These are phyloP conservation scores for Backusella sp. DNA, from an alignment of 192 early-diverging fungal genomes.

Conservation along the genomic window DNA sequence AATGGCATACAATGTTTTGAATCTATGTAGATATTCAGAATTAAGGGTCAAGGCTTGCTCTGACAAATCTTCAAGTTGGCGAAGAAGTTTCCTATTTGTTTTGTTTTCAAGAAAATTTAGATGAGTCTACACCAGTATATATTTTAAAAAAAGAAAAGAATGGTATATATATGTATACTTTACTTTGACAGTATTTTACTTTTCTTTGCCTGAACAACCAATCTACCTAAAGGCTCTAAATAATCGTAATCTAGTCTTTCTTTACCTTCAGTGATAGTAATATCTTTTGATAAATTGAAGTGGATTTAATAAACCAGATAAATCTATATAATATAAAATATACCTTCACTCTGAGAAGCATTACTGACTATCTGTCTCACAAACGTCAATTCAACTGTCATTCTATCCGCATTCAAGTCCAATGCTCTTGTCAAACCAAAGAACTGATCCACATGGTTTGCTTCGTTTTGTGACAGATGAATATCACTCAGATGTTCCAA, in stretches of 20 bases:
- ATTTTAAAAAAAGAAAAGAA: no score
- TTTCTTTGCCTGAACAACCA: conserved; percentile 44
- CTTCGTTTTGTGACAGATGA: conserved; percentile 49
- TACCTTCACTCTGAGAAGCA: conserved; percentile 39
- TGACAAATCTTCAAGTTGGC: conserved; percentile 61
- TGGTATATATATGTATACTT: background rate
- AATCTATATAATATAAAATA: background rate
- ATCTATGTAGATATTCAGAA: conserved; percentile 44
- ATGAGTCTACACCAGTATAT: background rate
- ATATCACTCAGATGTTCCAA: conserved; percentile 64
- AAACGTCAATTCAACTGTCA: conserved; percentile 56
- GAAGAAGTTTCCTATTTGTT: conserved; percentile 56
- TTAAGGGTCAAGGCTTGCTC: conserved; percentile 46
- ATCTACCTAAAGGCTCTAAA: conserved; percentile 40
- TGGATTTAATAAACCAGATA: background rate
- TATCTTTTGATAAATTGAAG: conserved; percentile 23
- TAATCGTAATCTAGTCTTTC: conserved; percentile 48
- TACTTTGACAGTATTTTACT: conserved; percentile 61
- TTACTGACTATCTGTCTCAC: conserved; percentile 37
- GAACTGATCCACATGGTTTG: conserved; percentile 53
- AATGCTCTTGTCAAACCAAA: conserved; percentile 46
- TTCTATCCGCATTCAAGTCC: conserved; percentile 68
- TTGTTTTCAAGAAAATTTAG: background rate
- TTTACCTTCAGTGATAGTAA: conserved; percentile 37
- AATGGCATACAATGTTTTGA: conserved; percentile 43